These are phyloP conservation scores for Phoenix roebelenii DNA, from an alignment of 176 grass and related monocot genomes.

Conservation along the genomic window DNA sequence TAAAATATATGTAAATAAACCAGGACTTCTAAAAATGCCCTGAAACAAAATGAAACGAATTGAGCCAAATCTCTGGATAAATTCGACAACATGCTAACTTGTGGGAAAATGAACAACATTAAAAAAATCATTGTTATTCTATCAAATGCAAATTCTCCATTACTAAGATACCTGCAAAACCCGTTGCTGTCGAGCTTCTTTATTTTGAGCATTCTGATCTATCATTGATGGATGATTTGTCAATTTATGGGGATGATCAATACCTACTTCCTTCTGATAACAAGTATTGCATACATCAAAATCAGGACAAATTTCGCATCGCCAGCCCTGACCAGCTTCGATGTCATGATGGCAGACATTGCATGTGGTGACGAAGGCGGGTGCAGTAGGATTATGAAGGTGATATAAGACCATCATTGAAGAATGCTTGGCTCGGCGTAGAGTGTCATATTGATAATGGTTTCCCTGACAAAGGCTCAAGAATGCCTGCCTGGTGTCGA, in stretches of 20 bases:
- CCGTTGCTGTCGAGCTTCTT: constrained; percentile 88
- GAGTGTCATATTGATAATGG: constrained; percentile 18
- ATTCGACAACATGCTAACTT: too few species aligned
- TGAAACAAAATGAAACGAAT: neutral
- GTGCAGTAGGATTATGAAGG: constrained; percentile 36
- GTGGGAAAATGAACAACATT: too few species aligned
- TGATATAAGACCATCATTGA: constrained; percentile 24
- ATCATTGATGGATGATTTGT: constrained; percentile 78
- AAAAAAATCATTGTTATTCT: neutral
- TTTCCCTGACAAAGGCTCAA: constrained; percentile 17
- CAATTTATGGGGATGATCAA: constrained; percentile 82
- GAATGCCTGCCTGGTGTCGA: constrained; percentile 20
- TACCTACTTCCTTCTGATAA: constrained; percentile 68
- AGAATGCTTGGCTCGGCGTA: constrained; percentile 15
- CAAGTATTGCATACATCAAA: constrained; percentile 95
- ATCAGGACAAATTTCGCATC: constrained; percentile 92
- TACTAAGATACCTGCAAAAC: constrained; percentile 66
- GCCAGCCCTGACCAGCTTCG: constrained; percentile 95
- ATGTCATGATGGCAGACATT: constrained; percentile 85
- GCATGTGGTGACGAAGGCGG: constrained; percentile 90
- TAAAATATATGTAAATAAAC: too few species aligned
- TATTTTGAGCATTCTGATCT: constrained; percentile 89
- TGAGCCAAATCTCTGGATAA: neutral
- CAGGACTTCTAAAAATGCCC: too few species aligned
- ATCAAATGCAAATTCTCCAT: constrained; percentile 10